Evolutionary conservation across 108 stramenopile species (phyloP).

Genomic region (Thalassiosira profunda): DNA sequence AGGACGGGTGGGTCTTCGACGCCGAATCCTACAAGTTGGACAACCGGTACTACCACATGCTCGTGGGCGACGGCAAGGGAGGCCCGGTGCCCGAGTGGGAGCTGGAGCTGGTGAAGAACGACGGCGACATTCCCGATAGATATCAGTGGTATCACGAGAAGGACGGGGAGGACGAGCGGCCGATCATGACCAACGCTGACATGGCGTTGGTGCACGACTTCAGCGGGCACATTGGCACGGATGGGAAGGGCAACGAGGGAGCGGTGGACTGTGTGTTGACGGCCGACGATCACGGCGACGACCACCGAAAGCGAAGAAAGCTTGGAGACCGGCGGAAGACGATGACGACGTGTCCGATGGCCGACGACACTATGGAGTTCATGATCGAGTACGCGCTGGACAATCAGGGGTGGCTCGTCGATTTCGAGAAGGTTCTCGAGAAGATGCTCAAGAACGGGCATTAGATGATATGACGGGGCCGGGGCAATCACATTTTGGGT

Average conservation of each 20-base stretch:
- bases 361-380: background rate
- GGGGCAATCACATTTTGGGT: too few relatives aligned
- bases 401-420: conserved; percentile 12
- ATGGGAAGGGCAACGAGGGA: background rate
- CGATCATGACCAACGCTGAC: conserved; percentile 14
- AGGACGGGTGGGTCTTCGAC: conserved; percentile 21
- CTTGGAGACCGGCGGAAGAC: too few relatives aligned
- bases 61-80: background rate
- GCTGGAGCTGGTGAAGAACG: conserved; percentile 13
- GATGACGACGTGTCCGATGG: conserved; percentile 8
- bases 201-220: conserved; percentile 18
- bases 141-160: conserved; percentile 34
- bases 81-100: too few relatives aligned
- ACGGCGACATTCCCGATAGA: conserved; percentile 37
- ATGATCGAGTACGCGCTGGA: conserved; percentile 9
- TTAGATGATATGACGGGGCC: too few relatives aligned
- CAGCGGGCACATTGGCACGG: background rate
- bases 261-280: conserved; percentile 6
- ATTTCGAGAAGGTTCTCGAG: conserved; percentile 7
- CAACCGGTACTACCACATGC: conserved; percentile 22
- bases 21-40: conserved; percentile 8
- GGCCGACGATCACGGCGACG: background rate
- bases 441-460: conserved; percentile 25
- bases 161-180: conserved; percentile 7
- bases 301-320: too few relatives aligned